Evolutionary conservation across 108 stramenopile genomes (phyloP).

Genomic region (Skeletonema tropicum): DNA sequence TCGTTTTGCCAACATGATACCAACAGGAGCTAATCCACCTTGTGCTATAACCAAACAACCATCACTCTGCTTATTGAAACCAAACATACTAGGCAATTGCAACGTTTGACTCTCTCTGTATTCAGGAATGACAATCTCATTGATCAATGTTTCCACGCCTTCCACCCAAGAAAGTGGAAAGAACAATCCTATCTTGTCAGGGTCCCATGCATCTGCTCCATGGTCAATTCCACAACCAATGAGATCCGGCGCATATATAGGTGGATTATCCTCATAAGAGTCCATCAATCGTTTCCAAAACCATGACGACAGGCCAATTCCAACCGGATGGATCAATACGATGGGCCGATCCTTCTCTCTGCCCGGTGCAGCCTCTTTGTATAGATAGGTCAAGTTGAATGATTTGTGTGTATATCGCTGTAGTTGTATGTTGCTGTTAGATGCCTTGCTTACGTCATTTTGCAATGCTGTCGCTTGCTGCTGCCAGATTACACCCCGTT

Average conservation of each 20-base stretch:
- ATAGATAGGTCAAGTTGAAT: conserved; percentile 64
- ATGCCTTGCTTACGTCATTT: background rate
- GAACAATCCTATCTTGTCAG: conserved; percentile 40
- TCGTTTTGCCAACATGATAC: conserved; percentile 58
- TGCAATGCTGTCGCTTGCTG: background rate
- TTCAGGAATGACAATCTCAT: conserved; percentile 15
- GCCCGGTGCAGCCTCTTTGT: conserved; percentile 39
- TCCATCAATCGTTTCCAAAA: conserved; percentile 61
- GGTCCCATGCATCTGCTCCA: conserved; percentile 63
- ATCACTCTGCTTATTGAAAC: background rate
- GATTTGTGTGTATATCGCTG: conserved; percentile 47
- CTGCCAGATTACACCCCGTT: background rate
- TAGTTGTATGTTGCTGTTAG: conserved; percentile 3
- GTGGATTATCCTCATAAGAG: conserved; percentile 30
- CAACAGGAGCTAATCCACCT: conserved; percentile 69
- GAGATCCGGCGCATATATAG: conserved; percentile 65
- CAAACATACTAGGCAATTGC: background rate
- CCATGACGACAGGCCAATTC: conserved; percentile 71
- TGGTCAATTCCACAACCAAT: conserved; percentile 72
- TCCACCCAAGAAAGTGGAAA: conserved; percentile 70
- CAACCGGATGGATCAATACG: conserved; percentile 73
- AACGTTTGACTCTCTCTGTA: conserved; percentile 2
- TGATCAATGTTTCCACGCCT: conserved; percentile 58
- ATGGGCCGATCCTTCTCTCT: conserved; percentile 34
- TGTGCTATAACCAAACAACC: conserved; percentile 62